A percentile compares a stretch with the other conserved stretches of the same genome.
These are phyloP conservation scores for Suillus sp. DNA, from an alignment of 768 basidiomycete species.

Conservation along the genomic window DNA sequence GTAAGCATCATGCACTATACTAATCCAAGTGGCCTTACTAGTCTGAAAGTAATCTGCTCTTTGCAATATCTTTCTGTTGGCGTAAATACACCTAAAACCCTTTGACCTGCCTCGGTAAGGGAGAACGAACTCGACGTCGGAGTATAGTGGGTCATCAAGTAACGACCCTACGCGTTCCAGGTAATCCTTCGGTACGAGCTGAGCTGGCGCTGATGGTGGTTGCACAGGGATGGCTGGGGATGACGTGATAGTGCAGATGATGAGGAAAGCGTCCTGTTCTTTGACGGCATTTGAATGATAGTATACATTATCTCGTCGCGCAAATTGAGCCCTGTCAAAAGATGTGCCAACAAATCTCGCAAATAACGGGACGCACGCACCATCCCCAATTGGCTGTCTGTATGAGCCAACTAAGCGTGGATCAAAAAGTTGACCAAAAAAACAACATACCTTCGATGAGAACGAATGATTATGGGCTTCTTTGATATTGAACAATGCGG, in stretches of 20 bases:
- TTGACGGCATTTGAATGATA: constrained; percentile 55
- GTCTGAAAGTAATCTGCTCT: constrained; percentile 79
- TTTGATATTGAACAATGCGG: constrained; percentile 59
- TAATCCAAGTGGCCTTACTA: constrained; percentile 43
- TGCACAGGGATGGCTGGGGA: constrained; percentile 54
- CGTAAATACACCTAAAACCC: constrained; percentile 56
- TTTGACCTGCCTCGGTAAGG: constrained; percentile 46
- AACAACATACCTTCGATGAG: constrained; percentile 64
- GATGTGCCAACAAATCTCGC: constrained; percentile 7
- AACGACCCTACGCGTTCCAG: constrained; percentile 73
- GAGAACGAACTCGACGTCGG: constrained; percentile 81
- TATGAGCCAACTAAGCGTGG: constrained; percentile 19
- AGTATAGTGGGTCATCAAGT: constrained; percentile 81
- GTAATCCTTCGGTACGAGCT: constrained; percentile 65
- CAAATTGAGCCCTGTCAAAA: constrained; percentile 69
- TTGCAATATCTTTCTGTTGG: constrained; percentile 64
- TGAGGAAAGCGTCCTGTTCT: constrained; percentile 67
- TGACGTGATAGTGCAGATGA: constrained; percentile 78
- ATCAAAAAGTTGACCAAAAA: not conserved
- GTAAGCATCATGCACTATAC: constrained; percentile 5
- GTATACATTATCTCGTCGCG: constrained; percentile 69
- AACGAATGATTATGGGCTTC: constrained; percentile 85
- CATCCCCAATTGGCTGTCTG: constrained; percentile 90
- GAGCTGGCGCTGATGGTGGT: constrained; percentile 45
- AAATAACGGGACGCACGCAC: constrained; percentile 39